Percentiles rank a stretch among this genome's conserved stretches.
These are phyloP conservation scores for Suillus placidus DNA, from an alignment of 768 basidiomycete species.

Conservation along the genomic window DNA sequence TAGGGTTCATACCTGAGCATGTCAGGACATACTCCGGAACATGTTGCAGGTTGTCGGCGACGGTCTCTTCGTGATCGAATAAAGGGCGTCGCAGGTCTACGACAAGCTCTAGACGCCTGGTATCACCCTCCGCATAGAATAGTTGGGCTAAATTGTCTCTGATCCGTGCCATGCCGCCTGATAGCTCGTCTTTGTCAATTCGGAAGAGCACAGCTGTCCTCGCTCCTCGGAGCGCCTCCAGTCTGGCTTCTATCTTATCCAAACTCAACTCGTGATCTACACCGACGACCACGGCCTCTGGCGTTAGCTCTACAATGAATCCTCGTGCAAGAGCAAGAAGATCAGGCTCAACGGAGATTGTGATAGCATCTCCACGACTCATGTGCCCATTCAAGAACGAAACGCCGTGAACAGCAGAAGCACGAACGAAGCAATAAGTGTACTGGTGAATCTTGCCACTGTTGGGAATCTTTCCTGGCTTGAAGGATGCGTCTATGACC, in stretches of 20 bases:
- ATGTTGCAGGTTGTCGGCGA: slow-evolving; percentile 15
- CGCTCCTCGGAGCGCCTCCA: slow-evolving; percentile 28
- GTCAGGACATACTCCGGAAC: slow-evolving; percentile 34
- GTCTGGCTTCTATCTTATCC: slow-evolving; percentile 46
- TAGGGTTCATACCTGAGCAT: slow-evolving; percentile 59
- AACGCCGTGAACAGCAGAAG: slow-evolving; percentile 21
- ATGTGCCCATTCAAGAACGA: slow-evolving; percentile 80
- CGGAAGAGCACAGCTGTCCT: slow-evolving; percentile 55
- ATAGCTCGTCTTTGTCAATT: slow-evolving; percentile 93
- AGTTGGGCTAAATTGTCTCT: slow-evolving; percentile 88
- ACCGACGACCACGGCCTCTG: slow-evolving; percentile 68
- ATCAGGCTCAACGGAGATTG: slow-evolving; percentile 84
- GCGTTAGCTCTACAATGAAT: slow-evolving; percentile 73
- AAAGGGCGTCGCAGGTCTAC: slow-evolving; percentile 77
- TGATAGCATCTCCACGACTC: slow-evolving; percentile 77
- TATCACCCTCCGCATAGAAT: slow-evolving; percentile 81
- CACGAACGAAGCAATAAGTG: slow-evolving; percentile 72
- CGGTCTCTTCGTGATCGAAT: slow-evolving; percentile 49
- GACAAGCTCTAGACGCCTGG: slow-evolving; percentile 66
- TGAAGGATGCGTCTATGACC: slow-evolving; percentile 58
- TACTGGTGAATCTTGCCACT: slow-evolving; percentile 72
- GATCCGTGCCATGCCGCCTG: slow-evolving; percentile 83
- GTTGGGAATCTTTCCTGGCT: slow-evolving; percentile 20
- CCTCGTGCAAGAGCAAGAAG: slow-evolving; percentile 85
- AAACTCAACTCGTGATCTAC: slow-evolving; percentile 78